Evolutionary conservation across 2,329 filamentous ascomycete species (phyloP).

Genomic region (Colletotrichum horii): DNA sequence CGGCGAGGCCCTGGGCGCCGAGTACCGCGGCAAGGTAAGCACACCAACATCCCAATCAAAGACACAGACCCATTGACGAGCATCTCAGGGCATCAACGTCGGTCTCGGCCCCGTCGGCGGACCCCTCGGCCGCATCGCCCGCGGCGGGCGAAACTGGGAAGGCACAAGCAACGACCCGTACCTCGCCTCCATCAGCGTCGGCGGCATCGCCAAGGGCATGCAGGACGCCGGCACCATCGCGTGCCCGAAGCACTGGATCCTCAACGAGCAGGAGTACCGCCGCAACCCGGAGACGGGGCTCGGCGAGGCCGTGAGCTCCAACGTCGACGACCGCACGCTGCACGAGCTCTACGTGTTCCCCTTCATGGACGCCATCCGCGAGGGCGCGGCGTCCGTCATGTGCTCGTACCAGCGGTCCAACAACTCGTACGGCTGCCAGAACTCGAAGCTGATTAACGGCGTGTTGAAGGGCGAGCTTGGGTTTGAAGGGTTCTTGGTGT

Average conservation of each 20-base stretch:
- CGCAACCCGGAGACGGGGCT: constrained; percentile 45
- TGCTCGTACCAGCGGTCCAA: constrained; percentile 79
- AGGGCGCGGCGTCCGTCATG: constrained; percentile 72
- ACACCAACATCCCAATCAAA: constrained; percentile 44
- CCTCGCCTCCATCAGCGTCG: constrained; percentile 66
- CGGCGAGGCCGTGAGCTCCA: constrained; percentile 58
- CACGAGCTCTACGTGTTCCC: constrained; percentile 74
- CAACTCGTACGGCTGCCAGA: constrained; percentile 71
- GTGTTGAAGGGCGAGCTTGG: constrained; percentile 75
- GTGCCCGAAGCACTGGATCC: constrained; percentile 62
- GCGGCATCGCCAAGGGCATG: constrained; percentile 64
- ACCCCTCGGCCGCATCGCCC: constrained; percentile 74
- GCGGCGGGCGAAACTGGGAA: constrained; percentile 83
- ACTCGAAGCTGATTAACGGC: constrained; percentile 62
- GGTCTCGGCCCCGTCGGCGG: constrained; percentile 67
- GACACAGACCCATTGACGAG: background rate
- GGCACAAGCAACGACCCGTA: constrained; percentile 83
- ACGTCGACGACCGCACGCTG: constrained; percentile 68
- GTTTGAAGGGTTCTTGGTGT: constrained; percentile 65
- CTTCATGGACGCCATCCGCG: constrained; percentile 71
- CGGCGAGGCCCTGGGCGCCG: constrained; percentile 69
- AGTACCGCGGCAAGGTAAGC: constrained; percentile 51
- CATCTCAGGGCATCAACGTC: background rate
- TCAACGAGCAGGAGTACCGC: constrained; percentile 72
- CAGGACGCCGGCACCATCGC: constrained; percentile 47